A percentile compares a stretch with the other conserved stretches of the same genome.
Conservation (phyloP, 2,329 filamentous ascomycete genomes). For the Aspergillus sp. region DNA sequence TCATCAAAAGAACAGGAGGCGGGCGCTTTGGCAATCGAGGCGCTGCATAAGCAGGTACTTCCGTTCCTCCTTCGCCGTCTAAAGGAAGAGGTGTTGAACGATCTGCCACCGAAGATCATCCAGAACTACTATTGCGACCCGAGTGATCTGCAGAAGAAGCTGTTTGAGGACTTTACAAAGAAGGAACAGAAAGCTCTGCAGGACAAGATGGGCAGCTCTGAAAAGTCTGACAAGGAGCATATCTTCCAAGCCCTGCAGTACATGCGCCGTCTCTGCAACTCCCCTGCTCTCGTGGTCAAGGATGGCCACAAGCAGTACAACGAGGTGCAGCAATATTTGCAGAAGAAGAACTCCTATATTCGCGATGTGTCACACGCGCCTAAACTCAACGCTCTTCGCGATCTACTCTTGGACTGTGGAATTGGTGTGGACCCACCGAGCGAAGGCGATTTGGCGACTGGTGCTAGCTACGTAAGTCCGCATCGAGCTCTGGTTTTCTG, state of each 20-base stretch:
- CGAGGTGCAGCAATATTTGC: slow-evolving; percentile 77
- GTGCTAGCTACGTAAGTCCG: slow-evolving; percentile 82
- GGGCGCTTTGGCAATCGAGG: slow-evolving; percentile 92
- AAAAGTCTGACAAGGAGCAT: slow-evolving; percentile 94
- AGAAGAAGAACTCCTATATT: slow-evolving; percentile 75
- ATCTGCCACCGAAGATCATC: slow-evolving; percentile 94
- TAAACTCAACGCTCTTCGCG: slow-evolving; percentile 84
- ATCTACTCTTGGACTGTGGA: slow-evolving; percentile 96
- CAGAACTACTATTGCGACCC: slow-evolving; percentile 99
- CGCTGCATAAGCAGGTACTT: slow-evolving; percentile 96
- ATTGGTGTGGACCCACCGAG: slow-evolving; percentile 72
- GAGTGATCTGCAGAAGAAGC: slow-evolving; percentile 87
- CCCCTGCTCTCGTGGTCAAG: slow-evolving; percentile 93
- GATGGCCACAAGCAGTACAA: slow-evolving; percentile 88
- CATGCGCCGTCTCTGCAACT: slow-evolving; percentile 99
- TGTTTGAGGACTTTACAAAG: slow-evolving; percentile 95
- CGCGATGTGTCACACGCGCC: slow-evolving; percentile 87
- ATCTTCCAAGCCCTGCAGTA: slow-evolving; percentile 99
- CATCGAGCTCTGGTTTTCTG: slow-evolving; percentile 97
- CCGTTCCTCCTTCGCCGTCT: slow-evolving; percentile 93
- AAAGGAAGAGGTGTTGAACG: slow-evolving; percentile 96
- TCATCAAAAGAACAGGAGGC: slow-evolving; percentile 98
- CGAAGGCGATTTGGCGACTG: slow-evolving; percentile 57
- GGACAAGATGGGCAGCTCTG: slow-evolving; percentile 76
- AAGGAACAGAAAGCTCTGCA: slow-evolving; percentile 87